These are phyloP conservation scores for Suhomyces wounanorum DNA, from an alignment of 1,139 yeast species.

Conservation along the genomic window DNA sequence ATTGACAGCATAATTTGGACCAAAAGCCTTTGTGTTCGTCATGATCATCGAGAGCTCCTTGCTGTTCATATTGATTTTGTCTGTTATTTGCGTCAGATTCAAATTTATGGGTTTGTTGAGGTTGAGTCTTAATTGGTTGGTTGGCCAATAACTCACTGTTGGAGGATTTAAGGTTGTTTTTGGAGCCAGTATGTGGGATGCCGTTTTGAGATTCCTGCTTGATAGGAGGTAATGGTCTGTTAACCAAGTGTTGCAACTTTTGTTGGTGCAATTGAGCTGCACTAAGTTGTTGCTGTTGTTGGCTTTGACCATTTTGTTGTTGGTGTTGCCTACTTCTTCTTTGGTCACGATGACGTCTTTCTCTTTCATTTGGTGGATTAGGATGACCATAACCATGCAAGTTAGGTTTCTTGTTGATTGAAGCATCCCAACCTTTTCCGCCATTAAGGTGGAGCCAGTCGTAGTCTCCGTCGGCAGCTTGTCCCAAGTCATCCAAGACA, in stretches of 20 bases:
- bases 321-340: constrained; percentile 46
- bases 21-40: constrained; percentile 47
- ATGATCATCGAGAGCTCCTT: constrained; percentile 35
- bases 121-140: constrained; percentile 19
- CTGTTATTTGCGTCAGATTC: constrained; percentile 24
- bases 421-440: constrained; percentile 90
- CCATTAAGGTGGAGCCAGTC: constrained; percentile 95
- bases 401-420: constrained; percentile 82
- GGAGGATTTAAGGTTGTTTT: constrained; percentile 17
- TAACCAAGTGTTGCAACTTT: constrained; percentile 52
- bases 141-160: constrained; percentile 16
- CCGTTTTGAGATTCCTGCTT: constrained; percentile 42
- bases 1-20: constrained; percentile 50
- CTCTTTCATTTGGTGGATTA: constrained; percentile 43
- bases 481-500: constrained; percentile 70
- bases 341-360: constrained; percentile 43
- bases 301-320: constrained; percentile 26
- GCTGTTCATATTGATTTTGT: constrained; percentile 42
- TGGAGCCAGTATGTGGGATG: constrained; percentile 16
- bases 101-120: constrained; percentile 20
- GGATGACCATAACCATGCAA: constrained; percentile 86
- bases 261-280: constrained; percentile 53
- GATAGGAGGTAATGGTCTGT: constrained; percentile 53
- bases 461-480: constrained; percentile 79
- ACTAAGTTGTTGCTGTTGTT: constrained; percentile 35